Percentiles rank a stretch among this genome's conserved stretches.
These are phyloP conservation scores for Trypanosoma cruzi DNA, from an alignment of 208 protist species.

Conservation along the genomic window DNA sequence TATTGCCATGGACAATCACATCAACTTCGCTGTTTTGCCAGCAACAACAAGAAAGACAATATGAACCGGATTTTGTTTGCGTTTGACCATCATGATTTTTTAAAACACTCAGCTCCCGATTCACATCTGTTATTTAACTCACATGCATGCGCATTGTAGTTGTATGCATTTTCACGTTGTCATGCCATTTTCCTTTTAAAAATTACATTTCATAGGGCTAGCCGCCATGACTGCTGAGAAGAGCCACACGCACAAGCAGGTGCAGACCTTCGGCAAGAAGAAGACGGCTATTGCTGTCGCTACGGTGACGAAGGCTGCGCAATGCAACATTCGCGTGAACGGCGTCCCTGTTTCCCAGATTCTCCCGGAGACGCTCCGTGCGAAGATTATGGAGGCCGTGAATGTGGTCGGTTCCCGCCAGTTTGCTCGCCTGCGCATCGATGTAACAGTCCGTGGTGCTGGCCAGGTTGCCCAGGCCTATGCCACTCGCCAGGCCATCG, in stretches of 20 bases:
- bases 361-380: constrained; percentile 96
- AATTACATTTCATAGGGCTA: no score
- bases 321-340: constrained; percentile 99
- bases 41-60: no score
- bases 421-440: constrained; percentile 97
- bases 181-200: no score
- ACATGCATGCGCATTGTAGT: no score
- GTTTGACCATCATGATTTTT: background rate
- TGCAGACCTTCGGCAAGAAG: constrained; percentile 96
- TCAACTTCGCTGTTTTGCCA: no score
- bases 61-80: no score
- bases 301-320: constrained; percentile 94
- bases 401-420: constrained; percentile 95
- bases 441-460: constrained; percentile 97
- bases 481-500: constrained; percentile 99
- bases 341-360: constrained; percentile 97
- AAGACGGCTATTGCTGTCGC: constrained; percentile 99
- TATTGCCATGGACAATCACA: no score
- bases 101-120: no score
- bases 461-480: constrained; percentile 99
- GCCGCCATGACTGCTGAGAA: constrained; percentile 56
- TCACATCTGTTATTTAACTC: no score
- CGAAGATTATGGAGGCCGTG: constrained; percentile 98
- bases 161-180: no score
- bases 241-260: constrained; percentile 81